Evolutionary conservation across 2,329 filamentous ascomycete species (phyloP), one percentile per base, ranked within the genome.

Genomic region (Aspergillus sp.): DNA sequence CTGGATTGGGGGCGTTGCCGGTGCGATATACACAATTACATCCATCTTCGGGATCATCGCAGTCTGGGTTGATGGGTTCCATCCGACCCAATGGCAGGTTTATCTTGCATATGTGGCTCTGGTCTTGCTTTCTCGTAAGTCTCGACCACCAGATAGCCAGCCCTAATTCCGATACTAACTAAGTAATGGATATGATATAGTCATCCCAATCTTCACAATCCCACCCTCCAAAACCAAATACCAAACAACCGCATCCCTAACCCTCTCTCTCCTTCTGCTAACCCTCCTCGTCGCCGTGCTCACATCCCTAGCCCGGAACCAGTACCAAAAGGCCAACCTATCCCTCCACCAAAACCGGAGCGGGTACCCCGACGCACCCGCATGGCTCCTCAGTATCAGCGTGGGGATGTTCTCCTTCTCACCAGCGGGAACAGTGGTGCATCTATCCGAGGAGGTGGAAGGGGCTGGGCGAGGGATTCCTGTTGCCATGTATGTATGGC

Each of bases 1-100:
- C 65, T 70, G 62, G 66, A 57, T 69, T 2, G 59, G 51, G 11
- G 62, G 60, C 9, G 58, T 59, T 5, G 59, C 64, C 0, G 57
- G 54, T 2, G 36, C 56, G 5, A 60, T 62, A n/a, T 61, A 58
- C 20, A 62, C 56, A 4, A 58, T 63, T 3, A 57, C 60, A 2
- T 64, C 63, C 9, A 60, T 60, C 4, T 64, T 64, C 30, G 61
- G 59, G 1, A 62, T 64, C 4, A 51, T 44, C 4, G 49, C 47
- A 9, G 60, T 64, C 52, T 58, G 57, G 51, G 12, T 53, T 11
- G 50, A 56, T 5, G 55, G 48, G 2, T 66, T 66, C 38, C 6
- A 13, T 1, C 49, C 56, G 3, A 45, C 38, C 2, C 55, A 61
- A 24, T 66, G 64, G 62, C 61, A 66, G 42, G 55, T 60, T 5